Base-by-base conservation (phyloP, 2,329 filamentous ascomycete genomes). In the Cylindrodendrum hubeiense region DNA sequence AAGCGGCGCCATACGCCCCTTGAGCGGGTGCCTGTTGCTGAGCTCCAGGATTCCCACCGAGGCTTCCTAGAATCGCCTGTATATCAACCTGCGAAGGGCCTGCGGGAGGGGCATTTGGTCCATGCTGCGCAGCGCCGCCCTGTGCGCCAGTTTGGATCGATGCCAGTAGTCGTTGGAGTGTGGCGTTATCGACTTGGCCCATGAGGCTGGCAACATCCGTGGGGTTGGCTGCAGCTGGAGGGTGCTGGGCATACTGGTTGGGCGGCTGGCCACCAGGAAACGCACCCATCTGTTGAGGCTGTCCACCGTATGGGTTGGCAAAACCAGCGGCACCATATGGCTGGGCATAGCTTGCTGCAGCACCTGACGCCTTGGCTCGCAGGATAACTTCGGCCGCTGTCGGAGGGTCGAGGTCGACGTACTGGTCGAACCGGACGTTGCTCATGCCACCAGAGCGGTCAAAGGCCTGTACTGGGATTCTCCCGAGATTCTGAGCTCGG, bases 341-440 rank as follows among this genome's bases (percentile, higher is more conserved):
- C 70, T 80, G 77, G 17, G 71, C 68, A 55, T 80, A 78, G 66
- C 66, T 72, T 37, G 74, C 68, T 21, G 71, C 26, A 5, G 66
- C 69, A 12, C 74, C 74, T 3, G 78, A 76, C 12, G 83, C 79
- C 77, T 93, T 95, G 55, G 91, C 88, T 63, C 93, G 89, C 44
- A 91, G 78, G 62, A 97, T 92, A 17, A 98, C 88, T 71, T 97
- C 93, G 17, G 92, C 93, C 4, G 93, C 94, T 49, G 94, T 90
- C 6, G 83, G 79, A 0, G 94, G 92, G 37, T 97, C 92, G 2
- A 98, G 85, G 71, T 95, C 90, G 62, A 92, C 88, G 77, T 98
- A 98, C 77, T 97, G 92, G 72, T 97, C 93, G 76, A 93, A 98
- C 46, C 90, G 89, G 64, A 97, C 90, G 69, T 93, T 94, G 72